phyloP scores from a whole-genome alignment of 495 filamentous ascomycete species.

The Elasticomyces elasticus region DNA sequence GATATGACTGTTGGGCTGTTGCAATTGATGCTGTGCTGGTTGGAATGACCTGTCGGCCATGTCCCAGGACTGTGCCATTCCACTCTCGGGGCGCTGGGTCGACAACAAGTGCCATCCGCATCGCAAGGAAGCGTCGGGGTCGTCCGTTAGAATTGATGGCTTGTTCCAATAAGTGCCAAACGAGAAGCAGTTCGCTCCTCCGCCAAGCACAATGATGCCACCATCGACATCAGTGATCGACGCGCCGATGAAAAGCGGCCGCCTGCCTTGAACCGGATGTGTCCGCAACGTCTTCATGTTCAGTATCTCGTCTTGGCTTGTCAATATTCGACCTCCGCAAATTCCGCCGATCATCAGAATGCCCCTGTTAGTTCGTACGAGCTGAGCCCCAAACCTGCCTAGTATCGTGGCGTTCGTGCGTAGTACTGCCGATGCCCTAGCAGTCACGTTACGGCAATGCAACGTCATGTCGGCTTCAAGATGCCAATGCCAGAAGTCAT shows the following conservation, averaged over 20 bases:
- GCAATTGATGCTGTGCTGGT: not conserved
- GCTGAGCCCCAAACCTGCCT: constrained; percentile 35
- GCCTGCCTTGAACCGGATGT: constrained; percentile 16
- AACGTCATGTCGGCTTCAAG: constrained; percentile 26
- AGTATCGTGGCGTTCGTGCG: constrained; percentile 19
- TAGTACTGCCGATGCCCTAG: constrained; percentile 8
- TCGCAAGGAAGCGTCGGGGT: constrained; percentile 3
- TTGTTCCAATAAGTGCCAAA: constrained; percentile 72
- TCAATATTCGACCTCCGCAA: constrained; percentile 16
- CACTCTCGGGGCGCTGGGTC: constrained; percentile 15
- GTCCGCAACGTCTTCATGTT: constrained; percentile 21
- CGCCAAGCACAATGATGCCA: constrained; percentile 54
- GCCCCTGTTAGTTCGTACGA: constrained; percentile 35
- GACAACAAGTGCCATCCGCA: constrained; percentile 13
- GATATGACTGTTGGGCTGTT: constrained; percentile 3
- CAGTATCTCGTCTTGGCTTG: constrained; percentile 24
- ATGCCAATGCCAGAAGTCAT: constrained; percentile 51
- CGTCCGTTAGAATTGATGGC: constrained; percentile 40
- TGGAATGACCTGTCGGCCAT: not conserved
- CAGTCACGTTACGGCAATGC: constrained; percentile 20
- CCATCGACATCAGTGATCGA: constrained; percentile 35
- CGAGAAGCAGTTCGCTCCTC: constrained; percentile 82
- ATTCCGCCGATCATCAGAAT: constrained; percentile 46
- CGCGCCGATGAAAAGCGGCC: constrained; percentile 60
- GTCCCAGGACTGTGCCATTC: not conserved